Evolutionary conservation across 371 early-diverging fungal species (phyloP).

Genomic region (Mucor plumbeus): DNA sequence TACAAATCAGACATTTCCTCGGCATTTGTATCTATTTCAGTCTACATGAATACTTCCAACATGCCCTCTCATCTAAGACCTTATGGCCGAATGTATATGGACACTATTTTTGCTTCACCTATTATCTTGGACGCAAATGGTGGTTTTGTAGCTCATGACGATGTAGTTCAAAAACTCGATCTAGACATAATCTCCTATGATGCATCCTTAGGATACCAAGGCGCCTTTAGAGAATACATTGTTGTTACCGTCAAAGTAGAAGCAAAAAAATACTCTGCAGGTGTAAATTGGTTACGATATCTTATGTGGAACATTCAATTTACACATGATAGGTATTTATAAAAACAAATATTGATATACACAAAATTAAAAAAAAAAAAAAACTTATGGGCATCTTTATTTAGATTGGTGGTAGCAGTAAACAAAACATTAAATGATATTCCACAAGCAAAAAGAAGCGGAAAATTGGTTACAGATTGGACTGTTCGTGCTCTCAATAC

Average conservation of each 20-base stretch:
- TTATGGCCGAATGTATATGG: constrained; percentile 57
- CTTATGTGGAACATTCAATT: constrained; percentile 57
- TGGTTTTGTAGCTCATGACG: constrained; percentile 27
- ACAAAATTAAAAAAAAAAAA: background rate
- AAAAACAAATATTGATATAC: background rate
- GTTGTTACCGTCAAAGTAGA: constrained; percentile 52
- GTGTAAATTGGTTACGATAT: constrained; percentile 52
- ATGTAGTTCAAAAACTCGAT: constrained; percentile 54
- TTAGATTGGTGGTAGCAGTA: constrained; percentile 49
- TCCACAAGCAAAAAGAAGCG: constrained; percentile 57
- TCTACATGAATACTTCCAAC: constrained; percentile 50
- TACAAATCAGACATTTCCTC: constrained; percentile 51
- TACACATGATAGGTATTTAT: constrained; percentile 40
- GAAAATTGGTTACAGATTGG: constrained; percentile 46
- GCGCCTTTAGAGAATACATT: constrained; percentile 50
- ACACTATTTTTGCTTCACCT: constrained; percentile 48
- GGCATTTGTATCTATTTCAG: constrained; percentile 50
- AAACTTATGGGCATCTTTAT: background rate
- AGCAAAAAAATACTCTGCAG: constrained; percentile 49
- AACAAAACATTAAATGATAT: constrained; percentile 60
- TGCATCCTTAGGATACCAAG: constrained; percentile 41
- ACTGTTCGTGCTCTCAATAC: constrained; percentile 46
- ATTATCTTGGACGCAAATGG: constrained; percentile 1
- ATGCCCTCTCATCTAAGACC: constrained; percentile 50
- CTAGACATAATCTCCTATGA: constrained; percentile 53